Evolutionary conservation across 495 filamentous ascomycete genomes (phyloP).

Genomic region (Penicillium atrosanguineum): DNA sequence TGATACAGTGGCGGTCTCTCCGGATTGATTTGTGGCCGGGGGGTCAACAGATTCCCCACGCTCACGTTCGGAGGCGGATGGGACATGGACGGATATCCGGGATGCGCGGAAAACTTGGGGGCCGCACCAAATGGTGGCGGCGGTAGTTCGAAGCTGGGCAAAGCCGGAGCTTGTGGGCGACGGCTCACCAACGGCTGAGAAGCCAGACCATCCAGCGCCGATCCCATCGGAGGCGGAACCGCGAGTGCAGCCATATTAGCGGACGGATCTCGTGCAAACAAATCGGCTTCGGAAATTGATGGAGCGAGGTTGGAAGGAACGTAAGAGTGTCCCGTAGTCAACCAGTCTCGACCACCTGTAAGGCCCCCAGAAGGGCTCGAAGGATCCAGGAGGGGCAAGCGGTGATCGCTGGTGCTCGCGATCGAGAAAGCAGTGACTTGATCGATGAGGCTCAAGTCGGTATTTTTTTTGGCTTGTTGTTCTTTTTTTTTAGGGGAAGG

Average conservation of each 20-base stretch:
- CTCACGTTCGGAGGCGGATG: slow-evolving; percentile 50
- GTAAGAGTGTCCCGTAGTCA: slow-evolving; percentile 25
- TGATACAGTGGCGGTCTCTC: slow-evolving; percentile 53
- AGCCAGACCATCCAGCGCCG: slow-evolving; percentile 40
- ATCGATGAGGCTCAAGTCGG: slow-evolving; percentile 13
- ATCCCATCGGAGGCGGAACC: slow-evolving; percentile 46
- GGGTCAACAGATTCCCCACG: slow-evolving; percentile 63
- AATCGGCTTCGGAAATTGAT: slow-evolving; percentile 34
- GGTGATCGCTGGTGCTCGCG: slow-evolving; percentile 30
- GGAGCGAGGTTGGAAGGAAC: slow-evolving; percentile 23
- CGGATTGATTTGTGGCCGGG: slow-evolving; percentile 57
- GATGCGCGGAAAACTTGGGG: slow-evolving; percentile 42
- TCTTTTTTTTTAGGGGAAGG: slow-evolving; percentile 3
- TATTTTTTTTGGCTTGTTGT: not conserved
- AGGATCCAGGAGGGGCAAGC: slow-evolving; percentile 48
- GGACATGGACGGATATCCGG: slow-evolving; percentile 29
- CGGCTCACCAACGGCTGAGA: slow-evolving; percentile 54
- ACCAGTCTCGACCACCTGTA: slow-evolving; percentile 42
- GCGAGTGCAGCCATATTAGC: slow-evolving; percentile 46
- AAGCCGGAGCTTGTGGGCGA: slow-evolving; percentile 56
- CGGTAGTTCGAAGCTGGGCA: slow-evolving; percentile 64
- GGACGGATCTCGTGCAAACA: slow-evolving; percentile 31
- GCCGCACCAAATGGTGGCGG: slow-evolving; percentile 38
- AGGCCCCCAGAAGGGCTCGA: slow-evolving; percentile 41
- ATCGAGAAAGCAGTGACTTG: slow-evolving; percentile 29